A percentile compares a stretch with the other conserved stretches of the same genome.
phyloP scores from a whole-genome alignment of 495 filamentous ascomycete genomes.

The Xylaria longipes region DNA sequence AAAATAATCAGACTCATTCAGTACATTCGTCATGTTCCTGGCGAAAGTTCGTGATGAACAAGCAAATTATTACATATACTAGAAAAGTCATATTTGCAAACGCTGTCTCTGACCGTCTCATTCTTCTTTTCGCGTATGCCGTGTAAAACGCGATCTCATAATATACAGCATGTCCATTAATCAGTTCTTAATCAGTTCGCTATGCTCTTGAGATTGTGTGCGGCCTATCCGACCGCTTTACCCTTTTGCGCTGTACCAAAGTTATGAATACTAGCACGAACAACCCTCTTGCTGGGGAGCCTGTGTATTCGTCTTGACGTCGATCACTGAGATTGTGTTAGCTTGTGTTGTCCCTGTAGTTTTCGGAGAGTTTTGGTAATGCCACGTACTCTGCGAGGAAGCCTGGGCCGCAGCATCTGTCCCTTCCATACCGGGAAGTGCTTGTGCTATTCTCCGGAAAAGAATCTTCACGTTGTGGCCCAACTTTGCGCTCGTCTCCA shows the following conservation, averaged over 20 bases:
- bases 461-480: constrained; percentile 97
- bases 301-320: constrained; percentile 86
- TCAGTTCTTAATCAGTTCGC: constrained; percentile 24
- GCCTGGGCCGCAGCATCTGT: constrained; percentile 67
- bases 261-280: constrained; percentile 65
- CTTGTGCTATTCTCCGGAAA: constrained; percentile 96
- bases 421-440: constrained; percentile 96
- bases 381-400: constrained; percentile 68
- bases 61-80: constrained; percentile 40
- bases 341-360: constrained; percentile 24
- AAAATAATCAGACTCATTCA: background rate
- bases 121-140: constrained; percentile 29
- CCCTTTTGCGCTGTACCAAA: constrained; percentile 13
- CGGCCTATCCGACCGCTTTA: background rate
- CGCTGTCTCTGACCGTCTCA: constrained; percentile 20
- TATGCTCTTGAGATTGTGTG: constrained; percentile 21
- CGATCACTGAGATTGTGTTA: constrained; percentile 71
- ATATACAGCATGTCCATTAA: constrained; percentile 39
- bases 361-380: background rate
- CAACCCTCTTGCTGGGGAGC: constrained; percentile 78
- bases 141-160: constrained; percentile 26
- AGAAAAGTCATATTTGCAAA: constrained; percentile 35
- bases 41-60: constrained; percentile 23
- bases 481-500: constrained; percentile 97
- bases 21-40: constrained; percentile 21